These are phyloP conservation scores for Phytophthora uliginosa DNA, from an alignment of 352 stramenopile species.

Conservation along the genomic window DNA sequence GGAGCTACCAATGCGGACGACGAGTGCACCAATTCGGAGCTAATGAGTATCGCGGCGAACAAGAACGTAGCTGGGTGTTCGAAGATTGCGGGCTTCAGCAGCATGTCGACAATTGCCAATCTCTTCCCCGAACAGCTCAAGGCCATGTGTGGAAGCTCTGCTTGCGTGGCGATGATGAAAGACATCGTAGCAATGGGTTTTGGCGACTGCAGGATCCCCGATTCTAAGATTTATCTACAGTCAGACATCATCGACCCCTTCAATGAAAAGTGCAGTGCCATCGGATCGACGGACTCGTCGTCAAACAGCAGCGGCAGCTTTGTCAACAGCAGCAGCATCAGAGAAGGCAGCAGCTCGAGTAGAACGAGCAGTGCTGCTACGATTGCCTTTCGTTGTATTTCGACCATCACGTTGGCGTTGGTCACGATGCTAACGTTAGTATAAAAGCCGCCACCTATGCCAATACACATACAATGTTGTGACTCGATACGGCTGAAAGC, in stretches of 20 bases:
- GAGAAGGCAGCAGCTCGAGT: constrained; percentile 15
- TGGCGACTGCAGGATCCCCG: constrained; percentile 21
- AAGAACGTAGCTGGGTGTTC: constrained; percentile 13
- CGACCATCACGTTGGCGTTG: constrained; percentile 1
- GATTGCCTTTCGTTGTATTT: background rate
- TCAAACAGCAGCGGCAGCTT: background rate
- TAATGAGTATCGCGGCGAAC: constrained; percentile 8
- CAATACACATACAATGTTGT: background rate
- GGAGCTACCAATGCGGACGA: background rate
- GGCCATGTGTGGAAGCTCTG: constrained; percentile 14
- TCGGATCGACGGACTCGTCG: background rate
- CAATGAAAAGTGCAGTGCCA: constrained; percentile 12
- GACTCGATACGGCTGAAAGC: background rate
- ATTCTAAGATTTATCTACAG: constrained; percentile 16
- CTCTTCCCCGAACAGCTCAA: constrained; percentile 14
- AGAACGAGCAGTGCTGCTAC: constrained; percentile 8
- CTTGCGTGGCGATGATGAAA: constrained; percentile 14
- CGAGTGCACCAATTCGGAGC: background rate
- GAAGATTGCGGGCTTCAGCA: constrained; percentile 7
- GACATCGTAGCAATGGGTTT: constrained; percentile 9
- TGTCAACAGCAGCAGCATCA: background rate
- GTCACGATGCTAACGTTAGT: background rate
- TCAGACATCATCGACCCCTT: constrained; percentile 19
- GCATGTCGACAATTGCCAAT: constrained; percentile 9
- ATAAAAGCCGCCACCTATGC: background rate